phyloP scores from a whole-genome alignment of 345 rosid species.

The Toxicodendron radicans region DNA sequence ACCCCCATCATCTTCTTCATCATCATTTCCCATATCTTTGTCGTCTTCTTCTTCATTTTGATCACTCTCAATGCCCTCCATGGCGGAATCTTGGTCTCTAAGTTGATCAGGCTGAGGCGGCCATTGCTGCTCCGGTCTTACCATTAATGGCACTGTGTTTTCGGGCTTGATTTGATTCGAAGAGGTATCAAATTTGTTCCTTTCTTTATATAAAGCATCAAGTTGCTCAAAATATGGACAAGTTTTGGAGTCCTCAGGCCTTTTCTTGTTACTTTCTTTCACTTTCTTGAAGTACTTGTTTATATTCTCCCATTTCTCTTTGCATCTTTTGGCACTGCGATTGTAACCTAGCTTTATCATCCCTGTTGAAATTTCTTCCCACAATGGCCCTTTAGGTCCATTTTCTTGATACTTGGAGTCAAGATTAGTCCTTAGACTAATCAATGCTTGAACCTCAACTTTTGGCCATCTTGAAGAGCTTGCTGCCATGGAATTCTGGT shows the following conservation, averaged over 20 bases:
- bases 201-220: conserved; percentile 48
- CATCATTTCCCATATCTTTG: conserved; percentile 21
- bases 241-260: conserved; percentile 57
- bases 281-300: conserved; percentile 71
- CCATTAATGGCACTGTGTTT: conserved; percentile 39
- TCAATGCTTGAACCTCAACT: conserved; percentile 51
- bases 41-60: conserved; percentile 23
- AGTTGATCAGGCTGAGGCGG: conserved; percentile 22
- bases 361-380: conserved; percentile 56
- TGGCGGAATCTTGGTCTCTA: conserved; percentile 17
- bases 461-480: conserved; percentile 61
- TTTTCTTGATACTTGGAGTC: conserved; percentile 48
- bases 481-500: not conserved
- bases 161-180: not conserved
- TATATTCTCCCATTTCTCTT: conserved; percentile 72
- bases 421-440: conserved; percentile 36
- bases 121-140: conserved; percentile 55
- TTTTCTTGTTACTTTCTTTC: conserved; percentile 49
- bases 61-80: conserved; percentile 11
- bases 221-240: conserved; percentile 58
- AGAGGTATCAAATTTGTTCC: conserved; percentile 23
- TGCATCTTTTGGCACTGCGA: conserved; percentile 54
- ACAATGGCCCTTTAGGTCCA: conserved; percentile 58
- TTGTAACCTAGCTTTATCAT: conserved; percentile 49
- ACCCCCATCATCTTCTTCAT: conserved; percentile 23